Conservation (phyloP, 805 yeast species). For the Metschnikowia picachoensis region DNA sequence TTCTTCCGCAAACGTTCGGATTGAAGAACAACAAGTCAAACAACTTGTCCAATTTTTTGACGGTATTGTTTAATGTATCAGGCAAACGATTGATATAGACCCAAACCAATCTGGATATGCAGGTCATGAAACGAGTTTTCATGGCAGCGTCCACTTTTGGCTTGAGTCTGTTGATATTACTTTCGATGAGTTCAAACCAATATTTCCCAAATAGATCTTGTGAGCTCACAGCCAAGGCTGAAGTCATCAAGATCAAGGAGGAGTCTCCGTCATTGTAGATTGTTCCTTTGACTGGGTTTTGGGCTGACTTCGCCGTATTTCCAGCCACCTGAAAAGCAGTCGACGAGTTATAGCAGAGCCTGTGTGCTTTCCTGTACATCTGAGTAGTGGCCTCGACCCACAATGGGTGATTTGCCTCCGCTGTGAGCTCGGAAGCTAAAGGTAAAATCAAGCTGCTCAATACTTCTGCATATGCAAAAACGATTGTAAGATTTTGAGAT, state of each 20-base stretch:
- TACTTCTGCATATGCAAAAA: conserved; percentile 82
- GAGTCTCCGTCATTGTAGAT: conserved; percentile 53
- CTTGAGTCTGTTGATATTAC: conserved; percentile 55
- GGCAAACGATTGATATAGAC: conserved; percentile 82
- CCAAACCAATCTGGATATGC: conserved; percentile 79
- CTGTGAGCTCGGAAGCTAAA: conserved; percentile 79
- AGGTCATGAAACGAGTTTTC: conserved; percentile 56
- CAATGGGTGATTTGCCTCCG: conserved; percentile 92
- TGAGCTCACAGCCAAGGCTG: conserved; percentile 78
- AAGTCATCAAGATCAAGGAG: conserved; percentile 62
- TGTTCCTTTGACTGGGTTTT: conserved; percentile 1
- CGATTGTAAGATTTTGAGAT: conserved; percentile 61
- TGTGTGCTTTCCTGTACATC: conserved; percentile 50
- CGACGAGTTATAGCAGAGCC: conserved; percentile 33
- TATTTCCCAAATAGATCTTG: conserved; percentile 62
- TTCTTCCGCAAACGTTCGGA: conserved; percentile 38
- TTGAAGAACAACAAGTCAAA: conserved; percentile 54
- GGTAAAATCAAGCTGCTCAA: conserved; percentile 72
- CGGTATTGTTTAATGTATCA: conserved; percentile 84
- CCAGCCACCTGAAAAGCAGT: conserved; percentile 1
- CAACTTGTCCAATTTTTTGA: conserved; percentile 67
- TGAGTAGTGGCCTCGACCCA: conserved; percentile 81
- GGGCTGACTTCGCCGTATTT: conserved; percentile 1
- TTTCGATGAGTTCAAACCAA: conserved; percentile 72
- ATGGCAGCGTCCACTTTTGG: conserved; percentile 51